Base-by-base conservation (phyloP, 139 green algal species). In the Dunaliella primolecta region DNA sequence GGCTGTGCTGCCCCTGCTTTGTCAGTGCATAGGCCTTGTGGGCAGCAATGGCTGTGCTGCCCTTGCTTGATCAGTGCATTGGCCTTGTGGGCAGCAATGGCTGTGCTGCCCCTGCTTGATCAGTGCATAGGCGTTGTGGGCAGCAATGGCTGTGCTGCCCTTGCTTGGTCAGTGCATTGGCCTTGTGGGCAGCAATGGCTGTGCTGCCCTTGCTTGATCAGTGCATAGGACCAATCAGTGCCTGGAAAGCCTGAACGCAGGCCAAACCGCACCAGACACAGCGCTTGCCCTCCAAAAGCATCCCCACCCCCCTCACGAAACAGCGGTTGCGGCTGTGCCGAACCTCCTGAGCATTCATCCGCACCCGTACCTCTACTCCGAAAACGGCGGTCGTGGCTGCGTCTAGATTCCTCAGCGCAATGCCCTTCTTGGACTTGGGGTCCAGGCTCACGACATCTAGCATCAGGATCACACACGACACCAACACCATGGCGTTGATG, bases 401-500 rank as follows among this genome's bases (percentile, higher is more conserved):
- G 15, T 64, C 46, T 64, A 64, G 46, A 64, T 64, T 64, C 46
- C 46, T 64, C 34, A 84, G 37, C 2, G 64, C 31, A 38, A 80
- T 30, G 36, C 89, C 88, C 36, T 90, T 38, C 25, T 23, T 25
- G 35, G 82, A 87, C 2, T 87, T 36, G 27, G 74, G 80, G 55
- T 91, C 86, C 46, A 92, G 78, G 75, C 36, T 79, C n/a, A 89
- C 89, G 1, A 81, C 86, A 56, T 95, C 88, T 30, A 94, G 37
- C 0, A 89, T 89, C 36, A 95, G 86, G 0, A 84, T 75, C 21
- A 64, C 46, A 64, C 46, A 64, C 7, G 46, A 64, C 46, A 64
- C 7, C 46, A 15, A 7, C 46, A 64, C 46, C 46, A 94, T 86
- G 34, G 86, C 91, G 80, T 80, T 90, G 1, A 86, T 29, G 33